phyloP scores from a whole-genome alignment of 2,329 filamentous ascomycete genomes.

The Ceratocystis colombiana region DNA sequence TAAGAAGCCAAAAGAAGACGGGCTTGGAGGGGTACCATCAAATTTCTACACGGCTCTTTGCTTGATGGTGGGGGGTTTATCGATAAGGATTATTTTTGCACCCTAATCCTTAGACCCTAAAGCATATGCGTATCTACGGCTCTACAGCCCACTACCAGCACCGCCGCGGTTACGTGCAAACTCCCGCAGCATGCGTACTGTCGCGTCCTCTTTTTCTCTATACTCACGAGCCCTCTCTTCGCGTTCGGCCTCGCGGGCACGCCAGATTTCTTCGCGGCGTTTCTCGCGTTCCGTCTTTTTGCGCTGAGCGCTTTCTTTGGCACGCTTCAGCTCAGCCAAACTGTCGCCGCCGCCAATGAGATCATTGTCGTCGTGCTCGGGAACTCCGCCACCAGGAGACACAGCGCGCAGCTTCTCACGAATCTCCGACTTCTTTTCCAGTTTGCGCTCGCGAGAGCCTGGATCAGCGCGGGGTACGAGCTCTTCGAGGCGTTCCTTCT shows the following conservation, averaged over 20 bases:
- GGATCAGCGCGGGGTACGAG: slow-evolving; percentile 71
- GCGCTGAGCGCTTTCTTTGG: slow-evolving; percentile 54
- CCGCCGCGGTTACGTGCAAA: slow-evolving; percentile 55
- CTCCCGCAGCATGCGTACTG: slow-evolving; percentile 68
- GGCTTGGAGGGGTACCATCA: not conserved
- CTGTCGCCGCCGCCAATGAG: slow-evolving; percentile 64
- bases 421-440: slow-evolving; percentile 72
- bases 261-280: slow-evolving; percentile 65
- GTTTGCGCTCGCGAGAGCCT: slow-evolving; percentile 67
- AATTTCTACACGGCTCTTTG: not conserved
- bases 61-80: slow-evolving; percentile 1
- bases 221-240: slow-evolving; percentile 64
- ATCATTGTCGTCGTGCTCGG: slow-evolving; percentile 59
- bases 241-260: slow-evolving; percentile 66
- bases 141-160: slow-evolving; percentile 35
- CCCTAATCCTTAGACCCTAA: not conserved
- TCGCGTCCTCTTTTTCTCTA: slow-evolving; percentile 68
- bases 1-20: not conserved
- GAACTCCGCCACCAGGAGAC: slow-evolving; percentile 46
- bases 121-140: not conserved
- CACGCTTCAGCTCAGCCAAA: slow-evolving; percentile 57
- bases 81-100: slow-evolving; percentile 4
- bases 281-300: slow-evolving; percentile 79
- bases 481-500: slow-evolving; percentile 69
- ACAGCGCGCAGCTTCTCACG: slow-evolving; percentile 64